These are phyloP conservation scores for Neotropicomus parvogracilis DNA, from an alignment of 1,284 basidiomycete species.

Conservation along the genomic window DNA sequence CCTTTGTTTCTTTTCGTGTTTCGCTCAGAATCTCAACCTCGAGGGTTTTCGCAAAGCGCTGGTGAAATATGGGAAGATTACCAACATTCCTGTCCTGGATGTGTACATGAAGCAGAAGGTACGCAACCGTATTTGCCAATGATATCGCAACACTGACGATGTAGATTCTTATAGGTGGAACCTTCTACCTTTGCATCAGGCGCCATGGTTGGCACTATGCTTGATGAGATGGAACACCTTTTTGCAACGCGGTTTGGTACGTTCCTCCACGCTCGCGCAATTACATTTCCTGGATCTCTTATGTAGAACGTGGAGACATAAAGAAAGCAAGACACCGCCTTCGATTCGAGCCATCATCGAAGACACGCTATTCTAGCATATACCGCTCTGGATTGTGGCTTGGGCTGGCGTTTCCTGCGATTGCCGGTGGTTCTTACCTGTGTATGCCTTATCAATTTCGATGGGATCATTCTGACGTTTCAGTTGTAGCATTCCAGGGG, in stretches of 20 bases:
- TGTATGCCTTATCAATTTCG: constrained; percentile 43
- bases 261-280: constrained; percentile 19
- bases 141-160: not conserved
- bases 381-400: constrained; percentile 75
- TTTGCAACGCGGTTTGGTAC: constrained; percentile 75
- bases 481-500: constrained; percentile 52
- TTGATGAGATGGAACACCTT: constrained; percentile 69
- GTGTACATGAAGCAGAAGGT: constrained; percentile 76
- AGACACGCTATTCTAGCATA: constrained; percentile 74
- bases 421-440: constrained; percentile 65
- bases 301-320: constrained; percentile 72
- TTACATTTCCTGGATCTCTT: not conserved
- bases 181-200: constrained; percentile 60
- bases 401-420: constrained; percentile 77
- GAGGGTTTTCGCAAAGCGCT: constrained; percentile 88
- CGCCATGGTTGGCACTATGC: constrained; percentile 58
- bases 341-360: constrained; percentile 50
- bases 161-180: constrained; percentile 49
- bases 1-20: not conserved
- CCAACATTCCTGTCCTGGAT: constrained; percentile 63
- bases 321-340: constrained; percentile 76
- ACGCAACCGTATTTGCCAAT: not conserved
- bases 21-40: constrained; percentile 74
- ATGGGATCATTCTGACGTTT: not conserved
- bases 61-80: constrained; percentile 92